Evolutionary conservation across 768 basidiomycete genomes (phyloP), one percentile per base, ranked within the genome.

Genomic region (Phaeolepiota aurea): DNA sequence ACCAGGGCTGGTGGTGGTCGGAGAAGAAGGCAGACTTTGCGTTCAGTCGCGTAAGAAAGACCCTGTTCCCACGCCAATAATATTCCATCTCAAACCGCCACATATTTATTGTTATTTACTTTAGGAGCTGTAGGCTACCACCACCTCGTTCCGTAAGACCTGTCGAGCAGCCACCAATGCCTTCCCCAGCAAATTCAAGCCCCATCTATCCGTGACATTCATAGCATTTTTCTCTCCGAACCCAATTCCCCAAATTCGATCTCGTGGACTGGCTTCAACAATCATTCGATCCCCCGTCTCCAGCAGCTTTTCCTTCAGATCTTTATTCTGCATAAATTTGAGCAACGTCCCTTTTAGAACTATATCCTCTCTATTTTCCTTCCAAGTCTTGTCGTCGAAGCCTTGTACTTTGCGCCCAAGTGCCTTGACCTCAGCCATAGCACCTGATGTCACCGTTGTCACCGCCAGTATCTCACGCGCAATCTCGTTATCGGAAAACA

Each of bases 231-330:
- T 63, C 56, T 65, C 71, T 2, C 66, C 68, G 48, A 64, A 74
- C 16, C 77, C 77, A 41, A 81, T 69, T 0, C 77, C 79, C 77
- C 79, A 82, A n/a, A 80, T 74, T 44, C 66, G 53, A 52, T 81
- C 79, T 14, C 62, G 48, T 13, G 77, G 77, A 52, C 76, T 78
- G 16, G 77, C 76, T 53, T 80, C 80, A 0, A 74, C 76, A 22
- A 80, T 46, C 41, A 47, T 52, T 47, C 62, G 69, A 2, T 66
- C 59, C 28, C 72, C 72, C 1, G 77, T 80, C 13, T 34, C 66
- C 23, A 77, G 34, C 47, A 80, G 44, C 45, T 62, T 62, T 44
- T 44, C 41, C 43, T 51, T 54, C 48, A 77, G 39, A 33, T 63
- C 64, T 14, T 47, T 51, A 47, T 76, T 71, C 56, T 76, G 69